Base-by-base conservation (phyloP, 345 rosid genomes). In the Camelina laxa region DNA sequence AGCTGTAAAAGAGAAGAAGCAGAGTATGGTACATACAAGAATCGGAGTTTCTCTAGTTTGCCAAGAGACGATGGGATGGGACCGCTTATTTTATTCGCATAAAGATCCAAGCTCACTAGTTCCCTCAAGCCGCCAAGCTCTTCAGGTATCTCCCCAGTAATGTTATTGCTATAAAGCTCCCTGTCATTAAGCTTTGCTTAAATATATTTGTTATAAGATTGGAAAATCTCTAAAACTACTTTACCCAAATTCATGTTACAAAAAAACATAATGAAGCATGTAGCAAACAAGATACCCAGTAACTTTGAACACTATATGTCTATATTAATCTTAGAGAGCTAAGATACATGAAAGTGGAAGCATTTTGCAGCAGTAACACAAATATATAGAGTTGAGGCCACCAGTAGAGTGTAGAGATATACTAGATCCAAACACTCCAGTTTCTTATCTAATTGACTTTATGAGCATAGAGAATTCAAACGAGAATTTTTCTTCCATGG, bases 91-190 rank as follows among this genome's bases (percentile, higher is more conserved):
- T 2, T 44, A 84, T 91, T 91, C 83, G 82, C 65, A 82, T 85
- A 88, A 78, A 91, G 91, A 85, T 91, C 97, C 88, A 91, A 87
- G 91, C 94, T 88, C 81, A 91, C 94, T 82, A 91, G 73, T 69
- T 75, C 81, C 54, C 78, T 78, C 88, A 91, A 80, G 65, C 69
- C 82, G 21, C 97, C 97, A 72, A 91, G 87, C 82, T 91, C 92
- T 14, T 86, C 89, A 8, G 94, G 94, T 72, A 91, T 80, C 49
- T 0, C 60, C 56, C 94, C 94, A 70, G 80, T 82, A 45, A 91
- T 80, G 79, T 84, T 81, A 80, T 88, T 91, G 79, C 89, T 86
- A 45, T 85, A 85, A 66, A 91, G 93, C 71, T 88, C 93, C 90
- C 93, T 91, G 97, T 71, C 72, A 83, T 47, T 59, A 66, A 27